Evolutionary conservation across 805 yeast species (phyloP), one percentile per base, ranked within the genome.

Genomic region (Ascoidea tarda): DNA sequence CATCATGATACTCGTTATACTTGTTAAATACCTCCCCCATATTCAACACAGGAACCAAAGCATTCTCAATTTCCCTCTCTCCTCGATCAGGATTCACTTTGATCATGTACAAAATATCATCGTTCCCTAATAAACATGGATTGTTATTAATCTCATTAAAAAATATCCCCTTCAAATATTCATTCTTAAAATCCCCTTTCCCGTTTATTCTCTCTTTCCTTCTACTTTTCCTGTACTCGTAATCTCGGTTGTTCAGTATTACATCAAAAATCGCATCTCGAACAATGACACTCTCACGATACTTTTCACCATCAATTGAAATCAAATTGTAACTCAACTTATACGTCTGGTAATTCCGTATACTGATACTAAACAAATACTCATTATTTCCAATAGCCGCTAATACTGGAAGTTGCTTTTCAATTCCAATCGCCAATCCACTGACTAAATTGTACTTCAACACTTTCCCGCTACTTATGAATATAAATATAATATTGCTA

Each of bases 341-440:
- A 21, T 49, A 28, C 6, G 47, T 44, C 32, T 50, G 50, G 6
- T 46, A 45, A 32, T 55, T 54, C 33, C 49, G 46, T 10, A 55
- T 31, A 8, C 44, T 44, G 33, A 55, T 53, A 16, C 32, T 50
- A 46, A 55, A 53, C 12, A 49, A 28, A 21, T 33, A 48, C 8
- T 42, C 48, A 16, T 49, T 52, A 45, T 49, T 47, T 10, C 49
- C 53, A 16, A 55, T 21, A 16, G 54, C 45, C 6, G 53, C 54
- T 14, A 55, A 28, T 21, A 50, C 49, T 5, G 56, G 56, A 14
- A 48, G 54, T 2, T 44, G 16, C 44, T 55, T 55, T 46, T 51
- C 54, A 12, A 53, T 53, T 5, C 53, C 53, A 8, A 48, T 45
- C 21, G 50, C 33, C 5, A 49, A 33, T 14, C 58, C 56, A 33